Evolutionary conservation across 768 basidiomycete genomes (phyloP).

Genomic region (Lanmaoa pseudosensibilis): DNA sequence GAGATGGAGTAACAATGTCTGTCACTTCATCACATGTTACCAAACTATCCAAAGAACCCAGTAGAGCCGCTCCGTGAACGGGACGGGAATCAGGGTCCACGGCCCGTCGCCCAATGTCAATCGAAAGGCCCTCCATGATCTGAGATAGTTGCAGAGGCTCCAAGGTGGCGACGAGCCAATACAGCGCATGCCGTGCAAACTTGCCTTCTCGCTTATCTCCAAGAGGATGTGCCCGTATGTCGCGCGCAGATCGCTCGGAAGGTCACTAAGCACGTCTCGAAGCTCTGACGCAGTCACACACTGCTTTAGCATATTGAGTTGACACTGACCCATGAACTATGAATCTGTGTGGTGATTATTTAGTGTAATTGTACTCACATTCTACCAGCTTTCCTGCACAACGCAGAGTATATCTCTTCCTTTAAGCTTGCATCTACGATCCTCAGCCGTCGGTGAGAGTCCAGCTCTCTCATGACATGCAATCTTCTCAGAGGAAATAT

Average conservation of each 20-base stretch:
- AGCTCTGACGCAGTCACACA: background rate
- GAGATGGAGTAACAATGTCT: constrained; percentile 6
- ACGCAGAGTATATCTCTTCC: background rate
- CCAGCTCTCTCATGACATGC: constrained; percentile 4
- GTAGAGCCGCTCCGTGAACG: background rate
- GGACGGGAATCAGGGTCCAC: no score
- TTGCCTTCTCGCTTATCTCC: background rate
- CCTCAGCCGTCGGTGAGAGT: constrained; percentile 4
- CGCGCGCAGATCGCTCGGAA: background rate
- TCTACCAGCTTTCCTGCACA: constrained; percentile 6
- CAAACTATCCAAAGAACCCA: constrained; percentile 2
- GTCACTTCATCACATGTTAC: constrained; percentile 2
- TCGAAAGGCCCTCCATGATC: constrained; percentile 2
- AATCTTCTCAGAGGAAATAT: no score
- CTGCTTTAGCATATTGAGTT: background rate
- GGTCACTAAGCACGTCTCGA: background rate
- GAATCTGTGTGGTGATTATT: no score
- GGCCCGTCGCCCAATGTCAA: background rate
- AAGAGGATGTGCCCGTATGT: constrained; percentile 4
- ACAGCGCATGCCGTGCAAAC: background rate
- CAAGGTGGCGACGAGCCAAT: constrained; percentile 4
- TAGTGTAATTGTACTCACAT: background rate
- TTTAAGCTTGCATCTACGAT: background rate
- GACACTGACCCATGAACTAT: no score
- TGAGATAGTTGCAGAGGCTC: background rate